Percentiles rank a stretch among this genome's conserved stretches.
Conservation (phyloP, 108 stramenopile genomes). For the Chaetoceros tenuissimus region DNA sequence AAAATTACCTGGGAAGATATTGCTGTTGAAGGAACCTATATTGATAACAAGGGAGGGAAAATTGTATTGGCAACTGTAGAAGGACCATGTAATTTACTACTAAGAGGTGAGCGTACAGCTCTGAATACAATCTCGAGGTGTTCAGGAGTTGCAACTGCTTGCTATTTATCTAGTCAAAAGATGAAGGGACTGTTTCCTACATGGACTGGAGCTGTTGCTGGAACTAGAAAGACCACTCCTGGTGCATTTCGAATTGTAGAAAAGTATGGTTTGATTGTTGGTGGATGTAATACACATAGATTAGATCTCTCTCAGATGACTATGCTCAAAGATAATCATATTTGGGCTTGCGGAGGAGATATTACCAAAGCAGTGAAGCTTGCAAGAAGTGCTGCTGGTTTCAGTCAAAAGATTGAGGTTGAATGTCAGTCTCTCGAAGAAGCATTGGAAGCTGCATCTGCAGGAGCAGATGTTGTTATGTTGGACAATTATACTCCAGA, state of each 20-base stretch:
- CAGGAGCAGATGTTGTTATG: conserved; percentile 94
- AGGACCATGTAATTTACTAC: conserved; percentile 77
- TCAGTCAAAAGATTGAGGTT: conserved; percentile 98
- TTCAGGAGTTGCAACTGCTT: conserved; percentile 88
- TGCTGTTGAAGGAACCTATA: conserved; percentile 56
- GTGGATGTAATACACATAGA: conserved; percentile 93
- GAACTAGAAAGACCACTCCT: conserved; percentile 98
- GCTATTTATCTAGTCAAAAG: conserved; percentile 28
- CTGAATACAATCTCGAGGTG: conserved; percentile 91
- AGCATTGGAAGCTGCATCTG: conserved; percentile 85
- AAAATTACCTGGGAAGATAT: conserved; percentile 65
- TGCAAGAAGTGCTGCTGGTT: conserved; percentile 85
- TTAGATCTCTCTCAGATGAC: conserved; percentile 98
- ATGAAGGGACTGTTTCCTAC: conserved; percentile 26
- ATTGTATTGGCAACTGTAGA: conserved; percentile 80
- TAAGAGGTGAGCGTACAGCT: conserved; percentile 95
- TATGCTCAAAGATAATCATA: conserved; percentile 98
- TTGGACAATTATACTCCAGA: conserved; percentile 94
- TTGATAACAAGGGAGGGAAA: conserved; percentile 36
- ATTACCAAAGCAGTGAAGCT: conserved; percentile 84
- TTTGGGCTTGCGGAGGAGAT: conserved; percentile 80
- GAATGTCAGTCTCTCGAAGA: conserved; percentile 87
- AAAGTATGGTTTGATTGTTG: conserved; percentile 97
- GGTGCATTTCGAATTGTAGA: conserved; percentile 93
- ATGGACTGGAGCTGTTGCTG: conserved; percentile 94